Evolutionary conservation across 768 basidiomycete genomes (phyloP), one percentile per base, ranked within the genome.

Genomic region (Trametes punicea): DNA sequence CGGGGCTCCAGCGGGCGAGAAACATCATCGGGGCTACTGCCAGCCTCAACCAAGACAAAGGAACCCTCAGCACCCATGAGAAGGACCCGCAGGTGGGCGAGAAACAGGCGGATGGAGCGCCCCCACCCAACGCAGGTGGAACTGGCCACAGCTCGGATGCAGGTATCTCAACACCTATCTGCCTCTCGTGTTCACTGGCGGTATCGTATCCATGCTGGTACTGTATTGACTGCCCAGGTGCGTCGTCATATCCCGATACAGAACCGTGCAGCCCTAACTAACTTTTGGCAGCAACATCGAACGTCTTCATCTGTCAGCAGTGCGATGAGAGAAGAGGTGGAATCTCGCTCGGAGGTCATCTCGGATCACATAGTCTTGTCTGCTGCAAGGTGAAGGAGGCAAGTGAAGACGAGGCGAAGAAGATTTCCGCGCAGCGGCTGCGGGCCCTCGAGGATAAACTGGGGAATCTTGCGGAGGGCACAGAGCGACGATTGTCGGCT

Each of bases 321-420:
- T 56, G 55, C 46, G 55, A 56, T 29, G 46, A 42, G 38, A 56
- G 30, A 39, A 46, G 39, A 6, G 55, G 55, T 9, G 55, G 55
- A 4, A 18, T 48, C 39, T 18, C 20, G 6, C 30, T 33, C 16
- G 46, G 20, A 11, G 46, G 49, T 6, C 55, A 56, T 36, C 27
- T 29, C 6, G 46, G 8, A n/a, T 42, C 38, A 11, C 57, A 59
- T 25, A 55, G 36, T 21, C 51, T 59, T 6, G 52, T 59, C 15
- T 44, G 39, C 7, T 56, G 55, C n/a, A 41, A n/a, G 11, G 46
- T 31, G 40, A 36, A 31, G 31, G 31, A 15, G 18, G 16, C 15
- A 2, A 33, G 8, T 10, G 51, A 42, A 1, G 23, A 30, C 2
- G 34, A 29, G 6, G 31, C 7, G 31, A 31, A 13, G 7, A 31